Evolutionary conservation across 1,284 basidiomycete genomes (phyloP), one percentile per base, ranked within the genome.

Genomic region (Tilletia indica): DNA sequence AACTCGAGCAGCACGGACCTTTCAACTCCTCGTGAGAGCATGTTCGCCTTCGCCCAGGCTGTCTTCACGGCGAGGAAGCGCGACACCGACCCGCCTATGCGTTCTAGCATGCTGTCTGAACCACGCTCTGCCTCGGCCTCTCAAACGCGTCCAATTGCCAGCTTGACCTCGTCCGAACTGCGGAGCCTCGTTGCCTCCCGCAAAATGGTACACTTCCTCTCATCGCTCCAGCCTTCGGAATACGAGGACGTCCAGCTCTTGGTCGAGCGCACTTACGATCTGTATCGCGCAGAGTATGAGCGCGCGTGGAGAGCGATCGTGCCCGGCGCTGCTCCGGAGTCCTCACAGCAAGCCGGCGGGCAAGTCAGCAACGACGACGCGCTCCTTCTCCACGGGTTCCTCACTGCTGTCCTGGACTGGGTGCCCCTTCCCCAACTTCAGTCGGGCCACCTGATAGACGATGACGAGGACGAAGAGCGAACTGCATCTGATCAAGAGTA

Each of bases 171-270:
- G 11, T 64, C 61, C 36, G 38, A 64, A 14, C 34, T 64, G 31
- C 61, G 61, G 36, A 64, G 61, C 34, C 61, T 42, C 34, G 61
- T 21, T 8, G 61, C 61, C 14, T 36, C 61, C 1, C 61, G 61
- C 61, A 38, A 42, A 3, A 64, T 64, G 61, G 61, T 64, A 34
- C 36, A 38, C 31, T 64, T 64, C 61, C 31, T 64, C 6, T 34
- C 31, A 8, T 34, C 61, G 31, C 34, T 64, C 6, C 34, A 5
- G 3, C 34, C 61, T 9, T 16, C 12, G 6, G 61, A 38, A 6
- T 64, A 64, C 38, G 36, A 64, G 36, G 61, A 64, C n/a, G 61
- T 64, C 12, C 61, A 64, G 61, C 12, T 64, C 6, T 38, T 64
- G 16, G 16, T 64, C 12, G 61, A 64, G 61, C 34, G 61, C 9